Conservation (phyloP, 192 early-diverging fungal genomes). For the Backusella liffmaniae region DNA sequence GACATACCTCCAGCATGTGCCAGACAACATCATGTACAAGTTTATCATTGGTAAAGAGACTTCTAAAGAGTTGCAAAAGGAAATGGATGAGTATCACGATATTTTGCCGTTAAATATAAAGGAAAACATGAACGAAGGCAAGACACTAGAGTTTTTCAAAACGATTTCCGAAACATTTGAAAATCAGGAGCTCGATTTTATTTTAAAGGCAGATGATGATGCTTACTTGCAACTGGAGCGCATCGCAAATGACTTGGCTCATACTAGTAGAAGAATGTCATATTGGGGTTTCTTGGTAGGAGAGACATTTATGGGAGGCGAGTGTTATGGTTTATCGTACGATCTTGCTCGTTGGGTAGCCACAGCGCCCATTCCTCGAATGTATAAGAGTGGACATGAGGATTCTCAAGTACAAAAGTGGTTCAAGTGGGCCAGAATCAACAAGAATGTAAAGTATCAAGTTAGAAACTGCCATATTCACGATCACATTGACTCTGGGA, state of each 20-base stretch:
- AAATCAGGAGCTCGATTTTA: constrained; percentile 28
- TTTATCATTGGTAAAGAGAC: constrained; percentile 28
- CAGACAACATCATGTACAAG: constrained; percentile 30
- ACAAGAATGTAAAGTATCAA: constrained; percentile 28
- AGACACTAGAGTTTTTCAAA: constrained; percentile 35
- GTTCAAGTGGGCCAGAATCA: constrained; percentile 27
- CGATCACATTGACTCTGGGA: constrained; percentile 26
- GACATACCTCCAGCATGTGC: constrained; percentile 24
- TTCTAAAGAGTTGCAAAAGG: constrained; percentile 8
- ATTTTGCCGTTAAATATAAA: constrained; percentile 31
- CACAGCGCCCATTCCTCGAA: constrained; percentile 12
- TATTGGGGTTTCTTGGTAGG: constrained; percentile 38
- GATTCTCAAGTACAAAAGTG: constrained; percentile 37
- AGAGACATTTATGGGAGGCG: constrained; percentile 33
- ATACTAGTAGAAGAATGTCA: constrained; percentile 19
- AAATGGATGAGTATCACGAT: constrained; percentile 31
- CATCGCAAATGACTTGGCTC: constrained; percentile 27
- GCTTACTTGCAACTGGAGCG: constrained; percentile 33
- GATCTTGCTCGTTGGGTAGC: constrained; percentile 31
- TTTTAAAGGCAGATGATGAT: constrained; percentile 39
- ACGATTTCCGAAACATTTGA: constrained; percentile 18
- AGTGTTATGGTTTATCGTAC: constrained; percentile 32
- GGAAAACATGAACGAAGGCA: constrained; percentile 43
- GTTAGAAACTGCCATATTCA: constrained; percentile 26
- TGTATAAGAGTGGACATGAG: constrained; percentile 28